Base-by-base conservation (phyloP, 2,329 filamentous ascomycete genomes). In the Paracoccidioides lutzii region DNA sequence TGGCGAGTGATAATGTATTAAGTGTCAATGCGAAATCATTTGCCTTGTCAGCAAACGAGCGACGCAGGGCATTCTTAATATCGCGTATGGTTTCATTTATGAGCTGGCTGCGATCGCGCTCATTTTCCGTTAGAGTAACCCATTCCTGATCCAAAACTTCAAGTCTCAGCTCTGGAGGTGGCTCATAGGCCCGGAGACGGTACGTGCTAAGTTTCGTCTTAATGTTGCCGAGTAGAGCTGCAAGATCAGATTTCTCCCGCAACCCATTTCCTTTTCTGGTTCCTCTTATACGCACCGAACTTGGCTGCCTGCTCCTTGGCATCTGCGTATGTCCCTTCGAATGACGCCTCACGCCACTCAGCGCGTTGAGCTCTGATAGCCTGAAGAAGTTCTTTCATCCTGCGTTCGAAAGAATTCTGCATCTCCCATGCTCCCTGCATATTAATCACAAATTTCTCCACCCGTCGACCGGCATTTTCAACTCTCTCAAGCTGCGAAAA, bases 391-490 rank as follows among this genome's bases (percentile, higher is more conserved):
- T 84, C 88, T 57, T 82, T 82, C 88, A 97, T 95, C 58, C 93
- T 82, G 66, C 86, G 81, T 76, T 98, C 93, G 68, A 91, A 98
- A 35, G 87, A 88, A 67, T 89, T 95, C 72, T 98, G 90, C 93
- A 98, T 98, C 73, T 96, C 91, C 93, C 93, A 98, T 7, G 93
- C 91, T 28, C 93, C 93, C 68, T 96, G 90, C 93, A 98, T 97
- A 70, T 93, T 97, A 68, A 88, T 89, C 64, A 98, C 88, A 66
- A 98, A 98, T 73, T 98, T 98, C 75, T 98, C 93, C 4, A 98
- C 93, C 62, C 93, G 82, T 59, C 93, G 82, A 4, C 93, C 93
- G 3, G 93, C 93, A 68, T 98, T 98, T 72, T 98, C 93, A 7
- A 98, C 93, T 69, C 91, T 87, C 74, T 98, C 93, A 84, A 98